Base-by-base conservation (phyloP, 805 yeast species). In the Wickerhamomyces chaumierensis region DNA sequence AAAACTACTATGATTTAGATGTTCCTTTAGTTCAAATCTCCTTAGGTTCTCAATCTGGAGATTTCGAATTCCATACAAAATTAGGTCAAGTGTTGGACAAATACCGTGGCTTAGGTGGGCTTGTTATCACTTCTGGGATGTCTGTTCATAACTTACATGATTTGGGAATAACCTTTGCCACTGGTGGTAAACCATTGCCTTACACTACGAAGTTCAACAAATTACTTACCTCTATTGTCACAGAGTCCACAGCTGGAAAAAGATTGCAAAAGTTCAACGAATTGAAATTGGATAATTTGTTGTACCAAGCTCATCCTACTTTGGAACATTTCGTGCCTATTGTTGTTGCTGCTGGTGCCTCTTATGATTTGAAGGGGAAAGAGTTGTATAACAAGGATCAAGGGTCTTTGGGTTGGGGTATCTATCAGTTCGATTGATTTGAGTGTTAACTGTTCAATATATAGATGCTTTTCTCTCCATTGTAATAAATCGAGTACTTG, bases 111-210 rank as follows among this genome's bases (percentile, higher is more conserved):
- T 56, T 71, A 37, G 73, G 71, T 37, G 75, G 73, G 18, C 41
- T 74, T 39, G 60, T 83, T 3, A 55, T 83, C 4, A 69, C 75
- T 39, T 79, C 88, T 1, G 94, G 94, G 4, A 79, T 81, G 83
- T 66, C 85, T 5, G 92, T 81, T 18, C 94, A 83, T 57, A 84
- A 83, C 51, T 63, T 83, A 33, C 45, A 74, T 29, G 87, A 81
- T 41, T 36, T 74, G 18, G 63, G 73, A 2, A 21, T 5, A 34
- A 17, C 29, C 6, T 55, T 64, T 34, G 39, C 47, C 14, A 36
- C 44, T 19, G 40, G 41, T 28, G 45, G 45, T 4, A 46, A 44
- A 14, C 44, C 60, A 1, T 37, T 65, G 39, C 71, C 78, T 4
- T 81, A 81, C 51, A 73, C 61, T 6, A 52, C 56, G 29, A 66